phyloP scores from a whole-genome alignment of 352 stramenopile species.

The Phytophthora hibernalis region DNA sequence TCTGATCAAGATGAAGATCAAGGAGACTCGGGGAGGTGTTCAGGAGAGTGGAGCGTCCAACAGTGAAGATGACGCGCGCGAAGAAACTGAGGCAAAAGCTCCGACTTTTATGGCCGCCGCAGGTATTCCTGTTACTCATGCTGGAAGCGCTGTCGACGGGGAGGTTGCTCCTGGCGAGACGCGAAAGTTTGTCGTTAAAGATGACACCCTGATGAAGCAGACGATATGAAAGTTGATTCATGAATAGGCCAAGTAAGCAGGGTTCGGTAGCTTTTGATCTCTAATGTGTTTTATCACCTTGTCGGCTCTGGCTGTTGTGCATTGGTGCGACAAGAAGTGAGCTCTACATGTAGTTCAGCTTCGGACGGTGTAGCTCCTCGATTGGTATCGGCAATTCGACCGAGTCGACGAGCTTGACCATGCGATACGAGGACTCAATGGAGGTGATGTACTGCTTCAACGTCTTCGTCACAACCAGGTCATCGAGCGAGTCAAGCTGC shows the following conservation, averaged over 20 bases:
- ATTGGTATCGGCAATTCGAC: constrained; percentile 63
- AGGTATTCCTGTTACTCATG: constrained; percentile 22
- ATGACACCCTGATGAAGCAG: constrained; percentile 48
- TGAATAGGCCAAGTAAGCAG: constrained; percentile 31
- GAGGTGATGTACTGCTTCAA: constrained; percentile 76
- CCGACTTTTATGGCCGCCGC: not conserved
- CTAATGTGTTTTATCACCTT: constrained; percentile 36
- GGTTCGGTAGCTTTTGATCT: constrained; percentile 30
- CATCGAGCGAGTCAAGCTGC: constrained; percentile 67
- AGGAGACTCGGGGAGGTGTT: constrained; percentile 40
- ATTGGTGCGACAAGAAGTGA: not conserved
- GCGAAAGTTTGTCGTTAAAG: constrained; percentile 26
- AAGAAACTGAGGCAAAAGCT: constrained; percentile 27
- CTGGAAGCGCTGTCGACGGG: constrained; percentile 19
- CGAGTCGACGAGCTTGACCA: constrained; percentile 68
- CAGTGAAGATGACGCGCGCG: constrained; percentile 46
- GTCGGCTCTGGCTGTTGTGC: not conserved
- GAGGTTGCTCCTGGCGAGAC: constrained; percentile 7
- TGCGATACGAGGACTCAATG: constrained; percentile 82
- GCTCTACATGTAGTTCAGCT: constrained; percentile 37
- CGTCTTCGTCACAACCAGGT: constrained; percentile 56
- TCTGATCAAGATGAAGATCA: constrained; percentile 83
- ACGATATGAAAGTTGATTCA: constrained; percentile 39
- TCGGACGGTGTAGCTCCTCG: constrained; percentile 48
- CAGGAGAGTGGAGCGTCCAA: constrained; percentile 45